Base-by-base conservation (phyloP, 805 yeast genomes). In the Lachancea dasiensis region DNA sequence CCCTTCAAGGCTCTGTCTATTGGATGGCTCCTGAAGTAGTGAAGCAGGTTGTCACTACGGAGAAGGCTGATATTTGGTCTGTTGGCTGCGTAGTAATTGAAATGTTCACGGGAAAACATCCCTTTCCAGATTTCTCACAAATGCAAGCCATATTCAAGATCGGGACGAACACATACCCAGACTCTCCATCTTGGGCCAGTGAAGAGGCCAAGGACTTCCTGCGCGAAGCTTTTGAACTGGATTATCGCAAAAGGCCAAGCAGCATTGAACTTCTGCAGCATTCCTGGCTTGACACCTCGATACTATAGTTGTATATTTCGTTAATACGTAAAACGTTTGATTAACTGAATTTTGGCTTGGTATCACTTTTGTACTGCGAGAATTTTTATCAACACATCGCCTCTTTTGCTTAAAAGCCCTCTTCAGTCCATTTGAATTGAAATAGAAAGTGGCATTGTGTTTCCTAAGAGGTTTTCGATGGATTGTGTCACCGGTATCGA, bases 21-120 rank as follows among this genome's bases (percentile, higher is more conserved):
- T 92, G 98, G 97, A 92, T 92, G 98, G 97, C 98, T 0, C 98
- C 98, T 0, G 98, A 92, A 58, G 97, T 92, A 6, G 97, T 92
- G 13, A 86, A 87, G 52, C 97, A 89, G 54, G 80, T 85, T 2
- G 85, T 87, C 0, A 85, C 90, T 37, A 90, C 97, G 1, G 79
- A 82, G 26, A 86, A 86, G 60, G 95, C 95, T 0, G 98, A 92
- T 58, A 86, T 92, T 18, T 92, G 98, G 98, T 86, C 96, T 0
- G 81, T 94, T 7, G 98, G 97, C 0, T 92, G 97, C 59, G 71
- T 92, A 18, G 75, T 90, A 10, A 80, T 92, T 23, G 98, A 92
- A 60, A 87, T 92, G 95, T 80, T 86, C 51, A 87, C 98, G 0
- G 97, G 96, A 2, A 78, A 79, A 40, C 98, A 92, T 59, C 98